These are phyloP conservation scores for Tetratostichococcus sp. DNA, from an alignment of 139 green algal genomes.

Conservation along the genomic window DNA sequence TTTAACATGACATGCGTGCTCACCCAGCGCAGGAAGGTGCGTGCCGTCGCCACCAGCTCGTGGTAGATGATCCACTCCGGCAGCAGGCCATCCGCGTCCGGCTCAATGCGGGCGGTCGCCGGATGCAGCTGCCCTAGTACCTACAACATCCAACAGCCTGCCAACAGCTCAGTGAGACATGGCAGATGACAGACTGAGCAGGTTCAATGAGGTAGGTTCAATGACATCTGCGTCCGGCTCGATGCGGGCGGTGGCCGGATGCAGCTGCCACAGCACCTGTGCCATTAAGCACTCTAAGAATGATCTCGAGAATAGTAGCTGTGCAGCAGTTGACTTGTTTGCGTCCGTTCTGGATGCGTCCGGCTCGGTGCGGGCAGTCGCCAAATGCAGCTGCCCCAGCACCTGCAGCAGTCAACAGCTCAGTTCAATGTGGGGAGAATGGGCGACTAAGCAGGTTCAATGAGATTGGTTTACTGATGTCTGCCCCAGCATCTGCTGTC, in stretches of 20 bases:
- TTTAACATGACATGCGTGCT: not conserved
- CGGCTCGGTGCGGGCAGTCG: too few species aligned
- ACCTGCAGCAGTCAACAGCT: not conserved
- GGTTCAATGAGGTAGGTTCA: too few species aligned
- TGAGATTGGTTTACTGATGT: too few species aligned
- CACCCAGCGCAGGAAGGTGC: conserved; percentile 72
- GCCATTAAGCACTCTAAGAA: too few species aligned
- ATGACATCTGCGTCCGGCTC: conserved; percentile 77
- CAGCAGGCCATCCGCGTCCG: conserved; percentile 84
- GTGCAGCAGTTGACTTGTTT: too few species aligned
- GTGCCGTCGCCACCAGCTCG: conserved; percentile 74
- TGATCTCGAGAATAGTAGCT: too few species aligned
- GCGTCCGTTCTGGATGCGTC: too few species aligned
- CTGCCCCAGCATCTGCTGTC: too few species aligned
- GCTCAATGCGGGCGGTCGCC: conserved; percentile 38
- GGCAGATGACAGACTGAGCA: too few species aligned
- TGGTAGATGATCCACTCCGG: conserved; percentile 94
- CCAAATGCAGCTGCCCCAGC: too few species aligned
- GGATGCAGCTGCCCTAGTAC: conserved; percentile 76
- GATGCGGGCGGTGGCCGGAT: conserved; percentile 59
- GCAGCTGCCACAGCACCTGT: conserved; percentile 57
- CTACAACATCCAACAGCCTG: not conserved
- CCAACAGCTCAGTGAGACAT: not conserved
- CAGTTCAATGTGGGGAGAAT: not conserved
- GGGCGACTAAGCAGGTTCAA: too few species aligned